Conservation (phyloP, 441 rosid species). For the Corymbia calophylla region DNA sequence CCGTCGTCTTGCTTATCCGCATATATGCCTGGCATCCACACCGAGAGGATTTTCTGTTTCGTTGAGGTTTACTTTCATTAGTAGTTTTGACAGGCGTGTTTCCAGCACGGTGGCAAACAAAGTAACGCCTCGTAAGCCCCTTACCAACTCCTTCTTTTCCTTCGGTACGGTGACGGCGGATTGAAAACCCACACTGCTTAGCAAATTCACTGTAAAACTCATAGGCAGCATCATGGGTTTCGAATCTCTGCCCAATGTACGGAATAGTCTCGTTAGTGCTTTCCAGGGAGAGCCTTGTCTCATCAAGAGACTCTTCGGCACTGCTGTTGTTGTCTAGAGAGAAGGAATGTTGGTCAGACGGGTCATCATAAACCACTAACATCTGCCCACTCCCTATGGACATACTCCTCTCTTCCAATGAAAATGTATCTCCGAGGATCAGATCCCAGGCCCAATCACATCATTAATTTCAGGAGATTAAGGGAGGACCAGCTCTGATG, state of each 20-base stretch:
- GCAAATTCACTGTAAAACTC: slow-evolving; percentile 86
- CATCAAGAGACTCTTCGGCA: slow-evolving; percentile 80
- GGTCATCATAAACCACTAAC: slow-evolving; percentile 72
- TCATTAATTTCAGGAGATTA: neutral
- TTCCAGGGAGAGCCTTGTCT: slow-evolving; percentile 61
- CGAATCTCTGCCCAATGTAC: slow-evolving; percentile 77
- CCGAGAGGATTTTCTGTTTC: slow-evolving; percentile 85
- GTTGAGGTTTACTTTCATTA: slow-evolving; percentile 72
- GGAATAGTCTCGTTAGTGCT: slow-evolving; percentile 55
- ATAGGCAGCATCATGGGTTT: slow-evolving; percentile 88
- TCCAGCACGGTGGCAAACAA: slow-evolving; percentile 98
- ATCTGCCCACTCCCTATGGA: slow-evolving; percentile 71
- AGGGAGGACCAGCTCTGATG: neutral
- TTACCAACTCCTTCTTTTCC: slow-evolving; percentile 97
- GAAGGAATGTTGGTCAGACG: slow-evolving; percentile 75
- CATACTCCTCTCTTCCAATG: slow-evolving; percentile 35
- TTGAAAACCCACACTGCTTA: slow-evolving; percentile 83
- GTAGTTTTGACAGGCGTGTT: slow-evolving; percentile 75
- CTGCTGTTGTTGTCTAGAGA: slow-evolving; percentile 83
- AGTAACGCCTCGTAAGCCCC: slow-evolving; percentile 93
- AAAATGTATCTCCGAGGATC: neutral
- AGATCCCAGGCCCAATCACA: neutral
- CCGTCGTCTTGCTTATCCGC: slow-evolving; percentile 74
- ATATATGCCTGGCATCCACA: slow-evolving; percentile 95
- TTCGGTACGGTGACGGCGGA: slow-evolving; percentile 93